Percentiles rank a stretch among this genome's conserved stretches.
Conservation (phyloP, 345 rosid species). For the Eucalyptus cladocalyx region DNA sequence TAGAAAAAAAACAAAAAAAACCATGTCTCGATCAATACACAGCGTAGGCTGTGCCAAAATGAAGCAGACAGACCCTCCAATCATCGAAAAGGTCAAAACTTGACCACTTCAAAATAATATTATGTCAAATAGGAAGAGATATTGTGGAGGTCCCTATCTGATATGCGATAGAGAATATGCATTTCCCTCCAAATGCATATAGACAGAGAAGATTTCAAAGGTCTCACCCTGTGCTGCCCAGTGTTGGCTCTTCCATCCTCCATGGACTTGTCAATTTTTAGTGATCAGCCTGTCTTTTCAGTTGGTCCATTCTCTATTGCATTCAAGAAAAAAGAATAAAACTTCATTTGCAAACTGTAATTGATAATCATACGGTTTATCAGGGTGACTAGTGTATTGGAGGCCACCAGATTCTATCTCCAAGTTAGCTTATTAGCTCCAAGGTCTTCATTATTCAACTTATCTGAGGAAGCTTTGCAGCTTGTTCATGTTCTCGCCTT, state of each 20-base stretch:
- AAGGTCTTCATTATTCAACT: neutral
- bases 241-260: neutral
- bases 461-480: neutral
- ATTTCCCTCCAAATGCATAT: slow-evolving; percentile 3
- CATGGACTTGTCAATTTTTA: neutral
- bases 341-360: neutral
- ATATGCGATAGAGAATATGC: neutral
- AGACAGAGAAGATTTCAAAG: slow-evolving; percentile 3
- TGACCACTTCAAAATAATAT: neutral
- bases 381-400: neutral
- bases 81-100: neutral
- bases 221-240: neutral
- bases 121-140: neutral
- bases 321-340: neutral
- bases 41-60: neutral
- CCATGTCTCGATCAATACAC: neutral
- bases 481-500: neutral
- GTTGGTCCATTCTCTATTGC: neutral
- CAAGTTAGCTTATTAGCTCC: neutral
- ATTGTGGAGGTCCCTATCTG: neutral
- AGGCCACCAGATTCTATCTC: neutral
- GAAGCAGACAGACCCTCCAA: neutral
- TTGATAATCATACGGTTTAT: neutral
- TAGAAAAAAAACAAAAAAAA: neutral
- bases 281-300: neutral